A percentile compares a stretch with the other conserved stretches of the same genome.
Conservation (phyloP, 345 rosid genomes). For the Lumnitzera racemosa region DNA sequence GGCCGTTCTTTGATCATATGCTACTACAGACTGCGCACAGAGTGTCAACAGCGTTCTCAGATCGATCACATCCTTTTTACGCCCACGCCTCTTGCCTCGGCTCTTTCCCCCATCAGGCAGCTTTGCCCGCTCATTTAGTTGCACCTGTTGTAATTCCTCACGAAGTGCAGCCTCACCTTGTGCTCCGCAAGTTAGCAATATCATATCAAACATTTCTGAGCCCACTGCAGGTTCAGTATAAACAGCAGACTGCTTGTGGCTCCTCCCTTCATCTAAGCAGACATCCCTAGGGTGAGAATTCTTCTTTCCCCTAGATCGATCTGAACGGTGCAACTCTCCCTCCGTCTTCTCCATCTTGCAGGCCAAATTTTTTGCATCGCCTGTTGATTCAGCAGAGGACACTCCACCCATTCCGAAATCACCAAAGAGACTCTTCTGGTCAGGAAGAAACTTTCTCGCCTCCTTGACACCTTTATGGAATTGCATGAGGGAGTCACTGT, state of each 20-base stretch:
- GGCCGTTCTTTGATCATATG: constrained; percentile 31
- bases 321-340: constrained; percentile 2
- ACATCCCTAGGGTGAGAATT: constrained; percentile 23
- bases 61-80: constrained; percentile 39
- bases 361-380: constrained; percentile 15
- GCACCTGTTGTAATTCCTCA: constrained; percentile 25
- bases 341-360: constrained; percentile 13
- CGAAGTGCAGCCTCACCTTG: constrained; percentile 25
- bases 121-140: constrained; percentile 20
- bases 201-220: constrained; percentile 41
- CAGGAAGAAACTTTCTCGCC: constrained; percentile 52
- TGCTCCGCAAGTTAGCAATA: constrained; percentile 26
- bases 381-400: constrained; percentile 19
- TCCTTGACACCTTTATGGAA: constrained; percentile 56
- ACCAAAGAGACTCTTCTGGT: constrained; percentile 12
- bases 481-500: constrained; percentile 38
- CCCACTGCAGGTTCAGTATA: constrained; percentile 28
- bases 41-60: constrained; percentile 39
- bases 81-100: constrained; percentile 30
- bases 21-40: constrained; percentile 54
- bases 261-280: constrained; percentile 26
- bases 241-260: constrained; percentile 41
- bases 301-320: constrained; percentile 33
- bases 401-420: constrained; percentile 21
- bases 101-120: constrained; percentile 24